Conservation (phyloP, 805 yeast species). For the Saccharomyces paradoxus region DNA sequence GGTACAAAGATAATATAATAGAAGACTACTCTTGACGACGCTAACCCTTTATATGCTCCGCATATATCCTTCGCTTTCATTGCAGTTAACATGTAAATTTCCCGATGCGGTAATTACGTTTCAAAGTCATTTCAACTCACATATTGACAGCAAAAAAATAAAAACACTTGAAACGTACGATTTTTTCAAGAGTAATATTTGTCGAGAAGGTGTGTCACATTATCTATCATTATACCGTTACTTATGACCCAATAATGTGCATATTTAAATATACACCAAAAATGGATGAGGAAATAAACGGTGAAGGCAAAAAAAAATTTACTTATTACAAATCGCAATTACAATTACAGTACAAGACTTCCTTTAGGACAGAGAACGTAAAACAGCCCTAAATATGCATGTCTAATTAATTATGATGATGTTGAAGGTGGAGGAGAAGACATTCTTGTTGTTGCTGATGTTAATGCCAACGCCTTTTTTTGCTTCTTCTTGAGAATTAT, state of each 20-base stretch:
- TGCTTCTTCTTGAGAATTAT: constrained; percentile 41
- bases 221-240: background rate
- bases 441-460: constrained; percentile 52
- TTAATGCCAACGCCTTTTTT: constrained; percentile 42
- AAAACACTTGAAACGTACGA: background rate
- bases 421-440: constrained; percentile 30
- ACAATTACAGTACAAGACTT: background rate
- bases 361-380: background rate
- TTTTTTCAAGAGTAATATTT: background rate
- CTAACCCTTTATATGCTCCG: background rate
- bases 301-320: background rate
- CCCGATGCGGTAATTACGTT: background rate
- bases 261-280: background rate
- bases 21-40: background rate
- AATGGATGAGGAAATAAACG: background rate
- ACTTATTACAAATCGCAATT: background rate
- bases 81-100: background rate
- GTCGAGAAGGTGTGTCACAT: background rate
- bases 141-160: background rate
- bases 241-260: background rate
- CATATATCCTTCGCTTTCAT: background rate
- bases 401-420: background rate
- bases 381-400: background rate
- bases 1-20: background rate
- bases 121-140: background rate